Percentiles rank a stretch among this genome's conserved stretches.
Conservation (phyloP, 2,329 filamentous ascomycete genomes). For the Whalleya microplaca region DNA sequence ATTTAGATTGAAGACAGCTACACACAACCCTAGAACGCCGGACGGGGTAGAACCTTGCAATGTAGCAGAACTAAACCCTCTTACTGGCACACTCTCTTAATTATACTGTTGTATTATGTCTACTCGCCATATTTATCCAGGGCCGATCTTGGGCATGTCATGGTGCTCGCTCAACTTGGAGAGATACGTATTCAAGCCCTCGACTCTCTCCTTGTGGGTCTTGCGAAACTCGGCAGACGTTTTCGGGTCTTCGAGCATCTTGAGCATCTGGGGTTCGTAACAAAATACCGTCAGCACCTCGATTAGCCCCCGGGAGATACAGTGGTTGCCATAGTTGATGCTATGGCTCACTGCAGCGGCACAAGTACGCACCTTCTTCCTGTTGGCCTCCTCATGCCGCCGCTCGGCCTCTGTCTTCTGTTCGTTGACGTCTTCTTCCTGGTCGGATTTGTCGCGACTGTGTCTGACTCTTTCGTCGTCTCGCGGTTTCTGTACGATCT, state of each 20-base stretch:
- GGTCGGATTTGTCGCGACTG: conserved; percentile 31
- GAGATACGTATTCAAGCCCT: conserved; percentile 92
- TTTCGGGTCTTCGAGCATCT: conserved; percentile 67
- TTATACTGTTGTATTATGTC: not conserved
- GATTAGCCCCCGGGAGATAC: not conserved
- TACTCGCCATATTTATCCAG: conserved; percentile 46
- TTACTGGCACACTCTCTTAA: not conserved
- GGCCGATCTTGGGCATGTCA: conserved; percentile 81
- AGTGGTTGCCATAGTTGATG: too few species aligned
- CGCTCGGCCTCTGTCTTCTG: conserved; percentile 84
- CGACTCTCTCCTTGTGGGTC: conserved; percentile 95
- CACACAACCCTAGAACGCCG: conserved; percentile 8
- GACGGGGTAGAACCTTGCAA: not conserved
- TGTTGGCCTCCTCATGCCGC: conserved; percentile 77
- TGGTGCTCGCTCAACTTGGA: conserved; percentile 94
- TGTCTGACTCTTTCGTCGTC: conserved; percentile 34
- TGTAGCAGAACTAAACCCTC: not conserved
- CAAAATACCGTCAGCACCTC: conserved; percentile 16
- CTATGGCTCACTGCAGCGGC: not conserved
- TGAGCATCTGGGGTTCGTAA: conserved; percentile 65
- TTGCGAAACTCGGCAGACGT: conserved; percentile 79
- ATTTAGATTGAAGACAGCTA: not conserved
- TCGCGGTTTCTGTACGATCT: conserved; percentile 29
- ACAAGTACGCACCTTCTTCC: conserved; percentile 69
- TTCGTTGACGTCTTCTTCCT: conserved; percentile 37